Percentiles rank a stretch among this genome's conserved stretches.
phyloP scores from a whole-genome alignment of 2,329 filamentous ascomycete genomes.

The Cladophialophora chaetospira region DNA sequence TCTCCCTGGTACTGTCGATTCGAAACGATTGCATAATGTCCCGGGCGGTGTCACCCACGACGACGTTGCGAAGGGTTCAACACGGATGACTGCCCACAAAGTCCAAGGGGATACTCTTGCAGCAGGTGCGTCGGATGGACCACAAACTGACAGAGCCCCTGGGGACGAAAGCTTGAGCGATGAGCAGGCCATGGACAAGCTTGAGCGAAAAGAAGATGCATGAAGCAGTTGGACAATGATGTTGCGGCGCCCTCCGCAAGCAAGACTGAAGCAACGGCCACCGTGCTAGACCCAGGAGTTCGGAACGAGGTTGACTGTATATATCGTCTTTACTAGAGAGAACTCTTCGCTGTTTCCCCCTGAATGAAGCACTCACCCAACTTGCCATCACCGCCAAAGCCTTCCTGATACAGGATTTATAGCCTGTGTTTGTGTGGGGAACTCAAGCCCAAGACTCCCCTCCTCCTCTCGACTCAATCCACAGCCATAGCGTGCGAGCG shows the following conservation, averaged over 20 bases:
- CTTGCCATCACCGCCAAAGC: no score
- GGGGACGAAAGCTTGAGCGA: slow-evolving; percentile 38
- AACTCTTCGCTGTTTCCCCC: no score
- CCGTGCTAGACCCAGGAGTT: no score
- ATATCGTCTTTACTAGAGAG: no score
- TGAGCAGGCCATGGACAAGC: slow-evolving; percentile 28
- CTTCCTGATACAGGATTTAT: no score
- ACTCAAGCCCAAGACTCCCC: not conserved
- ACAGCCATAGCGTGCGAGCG: not conserved
- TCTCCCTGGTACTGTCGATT: slow-evolving; percentile 42
- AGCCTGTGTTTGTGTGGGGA: no score
- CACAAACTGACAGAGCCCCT: slow-evolving; percentile 36
- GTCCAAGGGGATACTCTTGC: slow-evolving; percentile 43
- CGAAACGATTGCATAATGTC: slow-evolving; percentile 42
- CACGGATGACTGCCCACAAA: slow-evolving; percentile 44
- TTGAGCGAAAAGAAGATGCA: slow-evolving; percentile 25
- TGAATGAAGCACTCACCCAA: no score
- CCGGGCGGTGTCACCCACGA: slow-evolving; percentile 36
- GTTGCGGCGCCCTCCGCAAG: not conserved
- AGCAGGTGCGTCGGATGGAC: slow-evolving; percentile 41
- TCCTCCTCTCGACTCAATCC: not conserved
- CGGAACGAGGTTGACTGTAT: no score
- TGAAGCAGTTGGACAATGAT: not conserved
- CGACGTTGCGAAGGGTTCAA: slow-evolving; percentile 42
- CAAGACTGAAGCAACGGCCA: not conserved